phyloP scores from a whole-genome alignment of 768 basidiomycete genomes.

The Pholiota microspora region DNA sequence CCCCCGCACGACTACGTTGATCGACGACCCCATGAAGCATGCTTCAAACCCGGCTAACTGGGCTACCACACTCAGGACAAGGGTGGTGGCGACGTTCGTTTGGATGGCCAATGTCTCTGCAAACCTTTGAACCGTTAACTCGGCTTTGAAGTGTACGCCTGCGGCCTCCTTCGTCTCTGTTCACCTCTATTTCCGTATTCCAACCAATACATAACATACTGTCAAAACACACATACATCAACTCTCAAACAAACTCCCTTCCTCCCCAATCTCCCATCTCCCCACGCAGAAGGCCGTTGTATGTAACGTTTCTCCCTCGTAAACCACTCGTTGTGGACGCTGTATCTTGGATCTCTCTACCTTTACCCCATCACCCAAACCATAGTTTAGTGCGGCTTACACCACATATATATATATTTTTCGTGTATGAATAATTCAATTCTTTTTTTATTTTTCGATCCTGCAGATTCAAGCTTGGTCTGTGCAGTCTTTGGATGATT shows the following conservation, averaged over 20 bases:
- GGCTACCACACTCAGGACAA: too few species aligned
- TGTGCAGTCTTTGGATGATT: neutral
- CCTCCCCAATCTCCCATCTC: neutral
- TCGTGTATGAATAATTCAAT: constrained; percentile 12
- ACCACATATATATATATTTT: constrained; percentile 10
- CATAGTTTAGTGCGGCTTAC: constrained; percentile 5
- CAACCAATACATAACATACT: neutral
- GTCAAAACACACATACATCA: neutral
- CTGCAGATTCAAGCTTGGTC: too few species aligned
- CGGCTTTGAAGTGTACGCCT: neutral
- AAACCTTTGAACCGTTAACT: neutral
- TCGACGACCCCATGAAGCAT: constrained; percentile 6
- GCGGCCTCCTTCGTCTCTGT: neutral
- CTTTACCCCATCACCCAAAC: neutral
- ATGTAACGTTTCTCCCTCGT: neutral
- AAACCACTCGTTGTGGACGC: constrained; percentile 1
- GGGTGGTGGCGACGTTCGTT: too few species aligned
- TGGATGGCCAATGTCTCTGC: neutral
- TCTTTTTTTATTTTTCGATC: neutral
- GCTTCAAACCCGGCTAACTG: neutral
- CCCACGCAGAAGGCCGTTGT: constrained; percentile 11
- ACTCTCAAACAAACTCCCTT: neutral
- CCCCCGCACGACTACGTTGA: constrained; percentile 10
- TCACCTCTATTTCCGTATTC: too few species aligned
- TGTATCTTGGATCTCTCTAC: constrained; percentile 8